A percentile compares a stretch with the other conserved stretches of the same genome.
phyloP scores from a whole-genome alignment of 2,329 filamentous ascomycete species.

The Tolypocladium endophyticum region DNA sequence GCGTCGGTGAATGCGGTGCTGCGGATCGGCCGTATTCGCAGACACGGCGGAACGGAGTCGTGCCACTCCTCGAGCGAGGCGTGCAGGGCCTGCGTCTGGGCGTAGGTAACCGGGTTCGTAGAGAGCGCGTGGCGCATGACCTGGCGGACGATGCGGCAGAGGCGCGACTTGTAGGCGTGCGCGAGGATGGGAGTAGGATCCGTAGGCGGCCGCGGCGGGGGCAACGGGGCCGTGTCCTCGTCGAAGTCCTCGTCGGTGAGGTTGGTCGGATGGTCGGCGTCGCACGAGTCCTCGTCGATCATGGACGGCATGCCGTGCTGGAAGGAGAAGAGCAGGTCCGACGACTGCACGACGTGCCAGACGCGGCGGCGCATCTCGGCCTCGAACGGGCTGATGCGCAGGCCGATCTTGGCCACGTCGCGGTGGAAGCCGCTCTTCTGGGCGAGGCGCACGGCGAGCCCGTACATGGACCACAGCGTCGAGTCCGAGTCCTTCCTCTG shows the following conservation, averaged over 20 bases:
- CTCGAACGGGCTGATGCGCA: conserved; percentile 33
- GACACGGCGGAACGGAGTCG: conserved; percentile 24
- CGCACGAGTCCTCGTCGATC: conserved; percentile 34
- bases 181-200: conserved; percentile 33
- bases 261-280: conserved; percentile 34
- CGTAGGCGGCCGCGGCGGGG: conserved; percentile 28
- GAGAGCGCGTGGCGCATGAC: conserved; percentile 30
- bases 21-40: conserved; percentile 30
- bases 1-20: conserved; percentile 31
- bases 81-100: conserved; percentile 22
- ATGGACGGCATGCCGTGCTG: conserved; percentile 43
- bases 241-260: conserved; percentile 41
- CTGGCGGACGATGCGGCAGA: conserved; percentile 31
- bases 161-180: conserved; percentile 29
- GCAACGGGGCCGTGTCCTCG: conserved; percentile 30
- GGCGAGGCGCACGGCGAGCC: conserved; percentile 34
- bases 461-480: conserved; percentile 36
- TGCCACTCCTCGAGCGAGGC: conserved; percentile 27
- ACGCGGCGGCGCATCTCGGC: conserved; percentile 39
- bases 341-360: conserved; percentile 36
- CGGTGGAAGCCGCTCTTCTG: conserved; percentile 43
- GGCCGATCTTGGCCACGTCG: conserved; percentile 29
- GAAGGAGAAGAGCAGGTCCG: conserved; percentile 37
- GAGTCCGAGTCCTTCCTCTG: conserved; percentile 30
- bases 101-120: conserved; percentile 24